Evolutionary conservation across 192 early-diverging fungal species (phyloP).

Genomic region (Mortierella antarctica): DNA sequence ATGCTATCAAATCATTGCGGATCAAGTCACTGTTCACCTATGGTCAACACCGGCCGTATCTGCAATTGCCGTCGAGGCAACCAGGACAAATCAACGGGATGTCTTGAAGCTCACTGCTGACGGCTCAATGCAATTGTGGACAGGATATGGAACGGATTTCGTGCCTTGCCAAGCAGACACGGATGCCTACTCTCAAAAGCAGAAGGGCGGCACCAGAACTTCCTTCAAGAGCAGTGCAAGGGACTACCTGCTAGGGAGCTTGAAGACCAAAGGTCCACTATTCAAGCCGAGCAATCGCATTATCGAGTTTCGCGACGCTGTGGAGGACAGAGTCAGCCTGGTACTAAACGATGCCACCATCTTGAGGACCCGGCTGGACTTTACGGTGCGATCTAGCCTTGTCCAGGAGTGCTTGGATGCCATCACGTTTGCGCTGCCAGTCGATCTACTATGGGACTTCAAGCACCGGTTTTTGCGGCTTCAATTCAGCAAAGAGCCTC

Average conservation of each 20-base stretch:
- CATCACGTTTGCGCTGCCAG: conserved; percentile 51
- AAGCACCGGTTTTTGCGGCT: conserved; percentile 44
- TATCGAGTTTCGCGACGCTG: conserved; percentile 47
- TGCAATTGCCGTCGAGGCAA: conserved; percentile 54
- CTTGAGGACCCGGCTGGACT: conserved; percentile 41
- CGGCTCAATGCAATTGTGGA: conserved; percentile 53
- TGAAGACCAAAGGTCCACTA: not conserved
- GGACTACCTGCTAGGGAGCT: not conserved
- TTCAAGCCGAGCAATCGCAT: conserved; percentile 12
- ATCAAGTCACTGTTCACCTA: conserved; percentile 16
- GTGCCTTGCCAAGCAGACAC: conserved; percentile 28
- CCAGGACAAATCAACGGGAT: conserved; percentile 44
- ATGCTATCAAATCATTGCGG: conserved; percentile 15
- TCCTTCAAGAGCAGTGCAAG: not conserved
- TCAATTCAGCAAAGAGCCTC: conserved; percentile 22
- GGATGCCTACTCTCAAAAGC: not conserved
- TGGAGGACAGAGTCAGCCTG: conserved; percentile 52
- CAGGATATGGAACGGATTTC: conserved; percentile 37
- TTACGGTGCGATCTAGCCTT: conserved; percentile 46
- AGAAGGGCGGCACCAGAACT: not conserved
- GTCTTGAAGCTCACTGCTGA: conserved; percentile 52
- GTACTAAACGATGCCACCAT: conserved; percentile 32
- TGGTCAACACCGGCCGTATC: conserved; percentile 50
- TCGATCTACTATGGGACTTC: conserved; percentile 36
- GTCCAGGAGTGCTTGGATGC: conserved; percentile 53